Conservation (phyloP, 2,329 filamentous ascomycete genomes). For the Akanthomyces uredinophilus region DNA sequence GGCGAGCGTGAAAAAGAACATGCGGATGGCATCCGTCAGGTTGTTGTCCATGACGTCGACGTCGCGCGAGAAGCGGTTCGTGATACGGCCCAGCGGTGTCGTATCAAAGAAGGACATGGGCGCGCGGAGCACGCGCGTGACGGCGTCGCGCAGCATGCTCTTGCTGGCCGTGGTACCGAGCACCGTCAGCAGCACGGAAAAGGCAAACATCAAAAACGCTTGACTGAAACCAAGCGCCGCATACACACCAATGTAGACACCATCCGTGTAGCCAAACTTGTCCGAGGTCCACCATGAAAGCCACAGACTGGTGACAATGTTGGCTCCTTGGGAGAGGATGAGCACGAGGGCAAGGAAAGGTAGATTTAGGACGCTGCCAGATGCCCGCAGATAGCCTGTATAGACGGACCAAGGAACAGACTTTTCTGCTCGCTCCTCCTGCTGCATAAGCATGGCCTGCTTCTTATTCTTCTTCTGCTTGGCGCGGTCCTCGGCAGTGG, state of each 20-base stretch:
- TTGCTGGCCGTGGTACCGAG: constrained; percentile 79
- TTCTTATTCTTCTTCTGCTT: constrained; percentile 55
- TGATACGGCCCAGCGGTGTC: constrained; percentile 89
- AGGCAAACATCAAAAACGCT: constrained; percentile 71
- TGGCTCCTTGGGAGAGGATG: constrained; percentile 70
- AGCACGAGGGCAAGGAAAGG: constrained; percentile 60
- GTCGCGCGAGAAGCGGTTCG: constrained; percentile 92
- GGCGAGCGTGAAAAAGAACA: constrained; percentile 82
- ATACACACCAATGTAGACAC: constrained; percentile 67
- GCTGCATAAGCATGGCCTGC: constrained; percentile 64
- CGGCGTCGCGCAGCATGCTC: constrained; percentile 73
- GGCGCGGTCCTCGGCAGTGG: constrained; percentile 19
- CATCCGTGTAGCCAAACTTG: constrained; percentile 62
- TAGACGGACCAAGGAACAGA: constrained; percentile 80
- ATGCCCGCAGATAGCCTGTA: constrained; percentile 68
- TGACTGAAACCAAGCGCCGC: constrained; percentile 68
- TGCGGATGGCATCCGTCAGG: constrained; percentile 80
- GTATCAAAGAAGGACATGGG: constrained; percentile 96
- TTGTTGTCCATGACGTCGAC: constrained; percentile 97
- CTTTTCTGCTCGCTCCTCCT: constrained; percentile 62
- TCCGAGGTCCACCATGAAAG: constrained; percentile 88
- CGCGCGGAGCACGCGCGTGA: constrained; percentile 66
- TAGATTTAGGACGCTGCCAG: constrained; percentile 65
- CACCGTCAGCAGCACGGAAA: constrained; percentile 72
- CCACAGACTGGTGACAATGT: constrained; percentile 87